Evolutionary conservation across 2,329 filamentous ascomycete genomes (phyloP), one percentile per base, ranked within the genome.

Genomic region (Elsinoe australis): DNA sequence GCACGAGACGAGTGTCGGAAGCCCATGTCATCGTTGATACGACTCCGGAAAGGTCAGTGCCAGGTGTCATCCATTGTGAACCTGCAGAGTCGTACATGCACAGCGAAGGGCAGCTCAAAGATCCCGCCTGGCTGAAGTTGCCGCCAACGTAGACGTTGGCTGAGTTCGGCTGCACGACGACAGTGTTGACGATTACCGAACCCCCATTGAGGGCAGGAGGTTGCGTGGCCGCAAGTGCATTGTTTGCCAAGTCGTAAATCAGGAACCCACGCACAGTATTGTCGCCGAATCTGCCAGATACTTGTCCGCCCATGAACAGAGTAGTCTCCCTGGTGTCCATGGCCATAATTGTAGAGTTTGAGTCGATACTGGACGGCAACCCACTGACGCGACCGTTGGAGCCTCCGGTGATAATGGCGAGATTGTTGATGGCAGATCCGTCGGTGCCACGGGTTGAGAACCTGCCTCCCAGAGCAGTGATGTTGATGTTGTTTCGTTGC

Each of bases 381-480:
- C 90, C 90, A 19, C 74, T 81, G 12, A 94, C 72, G 3, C 71
- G 70, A 56, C 83, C 71, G 18, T 72, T 72, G 52, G 85, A 72
- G n/a, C 79, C 77, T 34, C 83, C 82, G 63, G 95, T 85, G 52
- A 96, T 79, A 54, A 98, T 78, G 29, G 84, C 72, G 12, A 98
- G 70, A 58, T 95, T 96, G 55, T 87, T 74, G 52, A 95, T 74
- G 4, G 74, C 73, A 3, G 82, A 80, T 17, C 82, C 85, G 55
- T 89, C 78, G 5, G 75, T 75, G 10, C 77, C 78, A 22, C 72
- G 78, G 1, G 86, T 82, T 5, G 78, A 77, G 62, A 98, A 98
- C 58, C 88, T 87, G 1, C 92, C 92, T 41, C 82, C 92, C 21
- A 96, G 73, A 31, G 96, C 78, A 0, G 92, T 96, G 49, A 94